These are phyloP conservation scores for Colletotrichum liriopes DNA, from an alignment of 2,329 filamentous ascomycete species.

Conservation along the genomic window DNA sequence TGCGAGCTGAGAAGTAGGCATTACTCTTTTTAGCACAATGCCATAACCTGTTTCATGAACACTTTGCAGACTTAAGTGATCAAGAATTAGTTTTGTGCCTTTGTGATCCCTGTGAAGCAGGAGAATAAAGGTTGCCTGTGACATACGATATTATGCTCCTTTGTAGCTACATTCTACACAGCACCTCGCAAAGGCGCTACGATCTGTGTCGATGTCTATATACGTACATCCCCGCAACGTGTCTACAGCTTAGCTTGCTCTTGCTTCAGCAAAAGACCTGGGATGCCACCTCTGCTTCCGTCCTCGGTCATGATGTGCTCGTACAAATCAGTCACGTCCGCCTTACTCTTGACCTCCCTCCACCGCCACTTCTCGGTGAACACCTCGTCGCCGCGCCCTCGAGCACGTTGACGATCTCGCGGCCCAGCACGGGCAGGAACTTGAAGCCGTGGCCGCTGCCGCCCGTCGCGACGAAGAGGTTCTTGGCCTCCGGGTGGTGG, in stretches of 20 bases:
- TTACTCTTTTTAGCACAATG: slow-evolving; percentile 15
- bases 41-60: slow-evolving; percentile 14
- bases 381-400: slow-evolving; percentile 61
- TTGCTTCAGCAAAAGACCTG: slow-evolving; percentile 63
- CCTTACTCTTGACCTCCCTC: slow-evolving; percentile 66
- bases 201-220: not conserved
- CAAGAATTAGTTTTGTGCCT: too few relatives aligned
- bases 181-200: not conserved
- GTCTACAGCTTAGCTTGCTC: slow-evolving; percentile 52
- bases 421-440: slow-evolving; percentile 77
- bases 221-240: not conserved
- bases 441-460: slow-evolving; percentile 79
- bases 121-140: not conserved
- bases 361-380: slow-evolving; percentile 75
- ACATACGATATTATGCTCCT: not conserved
- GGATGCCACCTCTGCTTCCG: slow-evolving; percentile 65
- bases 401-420: slow-evolving; percentile 72
- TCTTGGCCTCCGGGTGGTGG: slow-evolving; percentile 74
- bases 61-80: not conserved
- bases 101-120: not conserved
- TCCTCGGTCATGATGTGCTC: slow-evolving; percentile 65
- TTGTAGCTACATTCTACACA: too few relatives aligned
- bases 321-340: slow-evolving; percentile 56
- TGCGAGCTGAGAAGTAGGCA: slow-evolving; percentile 14
- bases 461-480: slow-evolving; percentile 74